Base-by-base conservation (phyloP, 1,284 basidiomycete genomes). In the Polyporus tsugae region DNA sequence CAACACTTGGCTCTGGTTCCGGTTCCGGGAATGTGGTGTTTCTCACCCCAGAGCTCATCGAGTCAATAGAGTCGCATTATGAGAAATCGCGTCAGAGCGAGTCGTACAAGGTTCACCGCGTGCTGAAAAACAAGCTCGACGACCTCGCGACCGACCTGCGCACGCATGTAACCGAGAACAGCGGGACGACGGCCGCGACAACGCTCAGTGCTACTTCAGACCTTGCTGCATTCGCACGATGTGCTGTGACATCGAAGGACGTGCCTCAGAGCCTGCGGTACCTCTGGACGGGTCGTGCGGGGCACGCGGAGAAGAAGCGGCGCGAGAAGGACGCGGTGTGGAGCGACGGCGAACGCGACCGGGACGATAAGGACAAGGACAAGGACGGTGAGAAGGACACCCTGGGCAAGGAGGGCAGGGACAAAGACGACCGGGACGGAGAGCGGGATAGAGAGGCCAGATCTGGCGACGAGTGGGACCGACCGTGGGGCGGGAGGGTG, bases 91-190 rank as follows among this genome's bases (percentile, higher is more conserved):
- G 86, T 62, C 81, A 84, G 69, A 79, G 82, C 49, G 91, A 91
- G 67, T 80, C 86, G 10, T 87, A 89, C 68, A 89, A 87, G 69
- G 87, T 90, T 11, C 87, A 89, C 61, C 85, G 87, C 38, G 89
- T 86, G 33, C 82, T 92, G 44, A 80, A 85, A 65, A 85, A 81
- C 70, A 86, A 84, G 73, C 73, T 88, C 19, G 86, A 87, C 70
- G 84, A 83, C 70, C 75, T 83, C 49, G 80, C 80, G 3, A 79
- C 78, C 17, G 81, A 82, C 61, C 72, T 82, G 42, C 77, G 78
- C 52, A 79, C 81, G 22, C 74, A 75, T 44, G 71, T 75, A 19
- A 70, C 73, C 1, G 74, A 72, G 33, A 74, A 70, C 36, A 73
- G 74, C 52, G 73, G 67, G 7, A 25, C 39, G 6, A 68, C 75